Evolutionary conservation across 192 early-diverging fungal genomes (phyloP).

Genomic region (Coemansia sp.): DNA sequence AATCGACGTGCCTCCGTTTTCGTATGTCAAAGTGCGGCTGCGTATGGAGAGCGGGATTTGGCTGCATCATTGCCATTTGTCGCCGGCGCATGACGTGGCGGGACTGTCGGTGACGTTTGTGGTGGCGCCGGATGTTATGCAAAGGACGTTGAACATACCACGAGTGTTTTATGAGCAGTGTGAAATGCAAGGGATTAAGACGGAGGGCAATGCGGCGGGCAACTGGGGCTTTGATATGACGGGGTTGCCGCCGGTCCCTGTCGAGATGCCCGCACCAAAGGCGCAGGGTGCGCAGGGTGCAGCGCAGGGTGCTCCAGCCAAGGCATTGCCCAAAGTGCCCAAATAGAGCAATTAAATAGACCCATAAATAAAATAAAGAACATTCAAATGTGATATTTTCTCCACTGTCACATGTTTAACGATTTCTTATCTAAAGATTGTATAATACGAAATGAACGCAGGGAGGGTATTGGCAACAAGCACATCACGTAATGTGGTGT

Average conservation of each 20-base stretch:
- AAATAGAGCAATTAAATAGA: neutral
- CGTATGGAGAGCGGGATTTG: constrained; percentile 75
- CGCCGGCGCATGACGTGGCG: constrained; percentile 52
- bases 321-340: neutral
- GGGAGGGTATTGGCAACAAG: constrained; percentile 27
- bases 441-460: constrained; percentile 11
- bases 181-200: constrained; percentile 53
- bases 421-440: neutral
- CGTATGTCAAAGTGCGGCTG: constrained; percentile 69
- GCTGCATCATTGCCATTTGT: constrained; percentile 79
- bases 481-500: constrained; percentile 15
- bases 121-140: constrained; percentile 64
- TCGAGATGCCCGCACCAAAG: neutral
- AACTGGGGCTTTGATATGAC: constrained; percentile 64
- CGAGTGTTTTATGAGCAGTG: constrained; percentile 58
- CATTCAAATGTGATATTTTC: neutral
- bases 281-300: too few relatives aligned
- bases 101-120: constrained; percentile 73
- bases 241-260: constrained; percentile 43
- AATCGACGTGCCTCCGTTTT: constrained; percentile 56
- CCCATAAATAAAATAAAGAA: neutral
- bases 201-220: constrained; percentile 71
- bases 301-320: neutral
- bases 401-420: constrained; percentile 2
- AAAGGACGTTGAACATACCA: constrained; percentile 22